A percentile compares a stretch with the other conserved stretches of the same genome.
phyloP scores from a whole-genome alignment of 257 asterid genomes.

The Osmanthus fragrans region DNA sequence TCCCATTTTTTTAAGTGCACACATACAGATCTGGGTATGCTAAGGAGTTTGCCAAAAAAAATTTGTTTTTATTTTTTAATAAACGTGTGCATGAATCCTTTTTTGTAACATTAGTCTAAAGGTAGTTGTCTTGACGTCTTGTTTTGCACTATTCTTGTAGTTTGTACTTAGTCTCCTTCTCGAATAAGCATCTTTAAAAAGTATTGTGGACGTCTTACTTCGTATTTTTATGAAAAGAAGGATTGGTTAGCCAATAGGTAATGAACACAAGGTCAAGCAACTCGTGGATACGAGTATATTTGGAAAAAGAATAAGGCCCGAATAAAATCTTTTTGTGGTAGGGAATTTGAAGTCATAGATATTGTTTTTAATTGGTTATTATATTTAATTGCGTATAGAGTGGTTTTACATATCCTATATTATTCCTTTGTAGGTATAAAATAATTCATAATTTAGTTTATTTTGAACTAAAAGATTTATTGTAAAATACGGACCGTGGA shows the following conservation, averaged over 20 bases:
- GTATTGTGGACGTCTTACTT: background rate
- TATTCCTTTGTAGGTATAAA: too few species aligned
- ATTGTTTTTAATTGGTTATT: background rate
- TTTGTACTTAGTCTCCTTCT: background rate
- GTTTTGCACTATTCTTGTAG: background rate
- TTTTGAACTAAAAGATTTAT: too few species aligned
- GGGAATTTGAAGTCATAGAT: background rate
- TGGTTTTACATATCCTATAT: background rate
- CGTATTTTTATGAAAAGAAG: background rate
- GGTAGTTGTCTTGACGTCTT: background rate
- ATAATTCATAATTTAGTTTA: too few species aligned
- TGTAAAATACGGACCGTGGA: too few species aligned
- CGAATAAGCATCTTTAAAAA: background rate
- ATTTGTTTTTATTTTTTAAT: background rate
- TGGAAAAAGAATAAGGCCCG: background rate
- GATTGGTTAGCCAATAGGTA: background rate
- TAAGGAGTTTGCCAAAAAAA: background rate
- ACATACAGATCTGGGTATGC: background rate
- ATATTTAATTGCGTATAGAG: background rate
- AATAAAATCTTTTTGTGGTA: background rate
- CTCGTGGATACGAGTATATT: constrained; percentile 8
- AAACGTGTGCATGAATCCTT: background rate
- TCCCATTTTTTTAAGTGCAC: background rate
- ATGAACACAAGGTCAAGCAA: background rate
- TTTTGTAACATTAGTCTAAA: background rate